Conservation (phyloP, 441 rosid genomes). For the Eruca vesicaria region DNA sequence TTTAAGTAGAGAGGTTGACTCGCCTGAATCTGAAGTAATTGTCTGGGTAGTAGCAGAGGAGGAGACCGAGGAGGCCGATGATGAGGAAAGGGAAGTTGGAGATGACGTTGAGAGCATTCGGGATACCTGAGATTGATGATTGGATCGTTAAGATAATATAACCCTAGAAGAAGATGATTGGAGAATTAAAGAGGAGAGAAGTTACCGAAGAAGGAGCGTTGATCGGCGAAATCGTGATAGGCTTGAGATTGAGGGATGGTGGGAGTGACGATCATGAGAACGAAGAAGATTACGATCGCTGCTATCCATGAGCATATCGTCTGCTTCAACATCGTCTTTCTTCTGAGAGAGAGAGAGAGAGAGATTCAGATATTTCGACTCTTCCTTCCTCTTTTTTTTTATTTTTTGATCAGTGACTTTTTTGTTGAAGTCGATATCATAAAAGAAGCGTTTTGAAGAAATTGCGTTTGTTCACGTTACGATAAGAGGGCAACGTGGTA, state of each 20-base stretch:
- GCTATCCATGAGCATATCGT: conserved; percentile 62
- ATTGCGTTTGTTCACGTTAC: neutral
- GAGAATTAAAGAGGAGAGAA: neutral
- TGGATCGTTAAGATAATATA: neutral
- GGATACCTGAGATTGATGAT: conserved; percentile 61
- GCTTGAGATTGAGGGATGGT: conserved; percentile 74
- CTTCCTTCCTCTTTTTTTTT: too few relatives aligned
- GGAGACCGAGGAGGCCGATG: conserved; percentile 75
- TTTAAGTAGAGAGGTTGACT: neutral
- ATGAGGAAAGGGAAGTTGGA: conserved; percentile 93
- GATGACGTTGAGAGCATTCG: conserved; percentile 70
- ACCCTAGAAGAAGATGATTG: conserved; percentile 9
- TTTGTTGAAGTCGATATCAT: conserved; percentile 8
- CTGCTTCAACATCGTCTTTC: conserved; percentile 48
- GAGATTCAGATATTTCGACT: conserved; percentile 27
- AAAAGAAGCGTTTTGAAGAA: neutral
- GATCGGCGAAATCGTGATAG: conserved; percentile 91
- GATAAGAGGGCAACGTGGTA: neutral
- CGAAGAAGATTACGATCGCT: conserved; percentile 58
- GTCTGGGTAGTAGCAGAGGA: conserved; percentile 65
- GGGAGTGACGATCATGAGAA: conserved; percentile 87
- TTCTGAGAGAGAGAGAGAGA: too few relatives aligned
- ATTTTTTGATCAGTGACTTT: neutral
- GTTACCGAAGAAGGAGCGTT: conserved; percentile 73
- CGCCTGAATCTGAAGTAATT: conserved; percentile 75